Evolutionary conservation across 352 stramenopile species (phyloP).

Genomic region (Saprolegnia parasitica): DNA sequence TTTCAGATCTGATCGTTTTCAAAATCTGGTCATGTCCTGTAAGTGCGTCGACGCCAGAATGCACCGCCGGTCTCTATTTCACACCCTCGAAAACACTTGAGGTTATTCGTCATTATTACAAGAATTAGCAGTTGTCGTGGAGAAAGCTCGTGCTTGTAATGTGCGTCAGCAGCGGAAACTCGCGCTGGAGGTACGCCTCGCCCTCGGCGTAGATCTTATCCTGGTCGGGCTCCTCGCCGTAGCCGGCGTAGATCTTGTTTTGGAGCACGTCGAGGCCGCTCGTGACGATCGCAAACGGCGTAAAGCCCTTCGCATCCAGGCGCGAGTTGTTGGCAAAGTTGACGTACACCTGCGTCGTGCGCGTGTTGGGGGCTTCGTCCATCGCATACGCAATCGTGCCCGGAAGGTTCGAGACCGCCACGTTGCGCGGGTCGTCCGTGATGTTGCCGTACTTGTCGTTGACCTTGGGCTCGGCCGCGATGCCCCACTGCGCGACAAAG

Average conservation of each 20-base stretch:
- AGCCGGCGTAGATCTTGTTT: constrained; percentile 21
- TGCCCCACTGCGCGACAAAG: constrained; percentile 69
- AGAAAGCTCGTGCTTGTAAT: constrained; percentile 9
- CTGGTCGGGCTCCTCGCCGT: constrained; percentile 25
- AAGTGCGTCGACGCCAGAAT: too few relatives aligned
- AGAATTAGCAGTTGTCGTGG: neutral
- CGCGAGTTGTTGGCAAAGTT: constrained; percentile 29
- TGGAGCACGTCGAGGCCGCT: constrained; percentile 17
- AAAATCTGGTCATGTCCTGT: too few relatives aligned
- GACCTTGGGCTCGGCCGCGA: constrained; percentile 40
- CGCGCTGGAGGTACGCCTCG: constrained; percentile 29
- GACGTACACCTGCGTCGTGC: constrained; percentile 28
- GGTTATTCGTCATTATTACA: too few relatives aligned
- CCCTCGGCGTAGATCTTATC: constrained; percentile 31
- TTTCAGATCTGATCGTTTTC: too few relatives aligned
- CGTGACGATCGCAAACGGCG: constrained; percentile 29
- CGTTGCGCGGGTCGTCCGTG: constrained; percentile 11
- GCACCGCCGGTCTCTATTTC: too few relatives aligned
- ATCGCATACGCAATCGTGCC: constrained; percentile 26
- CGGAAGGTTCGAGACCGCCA: constrained; percentile 1
- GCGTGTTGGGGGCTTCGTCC: constrained; percentile 12
- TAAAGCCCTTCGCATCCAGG: constrained; percentile 20
- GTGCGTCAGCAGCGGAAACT: constrained; percentile 32
- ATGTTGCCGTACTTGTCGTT: constrained; percentile 38
- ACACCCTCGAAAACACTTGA: too few relatives aligned